These are phyloP conservation scores for Parafenestella ontariensis DNA, from an alignment of 2,329 filamentous ascomycete genomes.

Conservation along the genomic window DNA sequence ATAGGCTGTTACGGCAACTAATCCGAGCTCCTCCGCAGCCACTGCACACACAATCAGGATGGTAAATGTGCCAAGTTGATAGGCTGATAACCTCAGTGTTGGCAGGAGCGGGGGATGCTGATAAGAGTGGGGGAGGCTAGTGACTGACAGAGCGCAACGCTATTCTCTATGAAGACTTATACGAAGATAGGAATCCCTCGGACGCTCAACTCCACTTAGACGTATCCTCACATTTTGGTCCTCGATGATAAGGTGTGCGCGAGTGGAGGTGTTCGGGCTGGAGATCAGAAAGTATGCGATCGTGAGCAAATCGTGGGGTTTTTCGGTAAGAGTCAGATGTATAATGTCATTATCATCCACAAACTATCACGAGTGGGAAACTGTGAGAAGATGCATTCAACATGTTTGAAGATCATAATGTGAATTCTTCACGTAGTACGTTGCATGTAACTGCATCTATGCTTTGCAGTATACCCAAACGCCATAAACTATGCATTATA, in stretches of 20 bases:
- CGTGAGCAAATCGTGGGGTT: no score
- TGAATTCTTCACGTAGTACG: neutral
- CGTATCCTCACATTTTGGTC: neutral
- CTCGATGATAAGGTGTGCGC: neutral
- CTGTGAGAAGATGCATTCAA: no score
- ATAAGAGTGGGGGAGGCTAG: conserved; percentile 13
- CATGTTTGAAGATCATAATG: no score
- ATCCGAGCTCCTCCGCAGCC: neutral
- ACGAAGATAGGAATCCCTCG: conserved; percentile 1
- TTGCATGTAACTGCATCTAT: neutral
- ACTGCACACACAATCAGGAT: neutral
- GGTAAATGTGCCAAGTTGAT: neutral
- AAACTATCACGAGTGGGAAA: no score
- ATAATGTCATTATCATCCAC: no score
- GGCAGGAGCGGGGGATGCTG: neutral
- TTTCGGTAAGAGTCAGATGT: no score
- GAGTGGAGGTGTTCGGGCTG: neutral
- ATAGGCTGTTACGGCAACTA: neutral
- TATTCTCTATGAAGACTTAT: neutral
- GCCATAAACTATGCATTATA: neutral
- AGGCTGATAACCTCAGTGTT: neutral
- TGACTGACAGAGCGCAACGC: neutral
- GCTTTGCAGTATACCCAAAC: neutral
- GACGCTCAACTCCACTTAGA: neutral
- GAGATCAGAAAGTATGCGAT: neutral